phyloP scores from a whole-genome alignment of 2,329 filamentous ascomycete genomes.

The Anisogramma anomala region DNA sequence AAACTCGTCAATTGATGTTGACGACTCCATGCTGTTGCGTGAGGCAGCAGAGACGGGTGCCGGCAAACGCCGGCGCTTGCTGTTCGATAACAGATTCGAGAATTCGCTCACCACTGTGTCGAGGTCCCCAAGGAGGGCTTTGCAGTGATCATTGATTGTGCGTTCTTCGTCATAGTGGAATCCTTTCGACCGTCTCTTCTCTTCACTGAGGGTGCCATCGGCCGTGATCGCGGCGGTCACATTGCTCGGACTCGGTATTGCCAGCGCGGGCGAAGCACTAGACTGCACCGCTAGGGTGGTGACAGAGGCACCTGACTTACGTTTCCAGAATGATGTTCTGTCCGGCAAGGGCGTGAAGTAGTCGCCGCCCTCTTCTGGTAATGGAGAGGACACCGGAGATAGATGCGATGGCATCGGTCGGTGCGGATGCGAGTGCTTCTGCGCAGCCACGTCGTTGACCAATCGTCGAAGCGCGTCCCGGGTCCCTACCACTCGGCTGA shows the following conservation, averaged over 20 bases:
- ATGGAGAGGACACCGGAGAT: slow-evolving; percentile 29
- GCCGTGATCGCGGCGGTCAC: slow-evolving; percentile 17
- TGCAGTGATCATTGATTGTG: slow-evolving; percentile 69
- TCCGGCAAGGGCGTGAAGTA: slow-evolving; percentile 43
- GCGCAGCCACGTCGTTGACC: slow-evolving; percentile 68
- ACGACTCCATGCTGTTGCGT: slow-evolving; percentile 66
- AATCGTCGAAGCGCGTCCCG: slow-evolving; percentile 79
- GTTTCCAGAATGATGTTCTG: slow-evolving; percentile 79
- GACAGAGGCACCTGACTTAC: slow-evolving; percentile 56
- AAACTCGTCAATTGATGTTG: slow-evolving; percentile 72
- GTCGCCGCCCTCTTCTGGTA: slow-evolving; percentile 35
- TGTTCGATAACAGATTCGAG: slow-evolving; percentile 61
- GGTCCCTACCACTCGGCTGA: slow-evolving; percentile 76
- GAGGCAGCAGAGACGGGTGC: slow-evolving; percentile 37
- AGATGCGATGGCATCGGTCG: slow-evolving; percentile 28
- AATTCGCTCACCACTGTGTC: slow-evolving; percentile 79
- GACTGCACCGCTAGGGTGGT: slow-evolving; percentile 31
- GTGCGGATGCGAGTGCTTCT: slow-evolving; percentile 35
- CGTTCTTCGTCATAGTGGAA: slow-evolving; percentile 40
- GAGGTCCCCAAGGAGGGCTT: slow-evolving; percentile 71
- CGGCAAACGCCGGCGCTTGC: slow-evolving; percentile 61
- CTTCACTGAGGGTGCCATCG: slow-evolving; percentile 16
- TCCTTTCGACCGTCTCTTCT: slow-evolving; percentile 27
- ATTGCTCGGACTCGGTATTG: slow-evolving; percentile 31
- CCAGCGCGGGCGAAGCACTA: slow-evolving; percentile 27